Conservation (phyloP, 2,329 filamentous ascomycete genomes). For the Botrytis galanthina region DNA sequence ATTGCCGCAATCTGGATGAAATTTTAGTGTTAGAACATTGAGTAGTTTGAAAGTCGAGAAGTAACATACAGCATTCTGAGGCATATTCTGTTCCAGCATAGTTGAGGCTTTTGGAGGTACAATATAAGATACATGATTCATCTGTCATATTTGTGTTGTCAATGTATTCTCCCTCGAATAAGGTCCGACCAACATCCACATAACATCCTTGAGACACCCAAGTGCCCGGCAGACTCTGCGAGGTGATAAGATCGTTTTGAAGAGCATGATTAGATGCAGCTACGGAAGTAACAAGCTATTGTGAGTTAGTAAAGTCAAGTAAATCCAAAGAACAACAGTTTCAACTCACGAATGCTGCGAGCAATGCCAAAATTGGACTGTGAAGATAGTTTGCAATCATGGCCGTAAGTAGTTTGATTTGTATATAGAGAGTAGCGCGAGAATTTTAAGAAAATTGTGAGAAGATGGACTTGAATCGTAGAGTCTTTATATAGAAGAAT, state of each 20-base stretch:
- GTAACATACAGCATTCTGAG: constrained; percentile 33
- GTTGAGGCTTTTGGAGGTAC: constrained; percentile 26
- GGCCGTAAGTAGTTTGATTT: too few species aligned
- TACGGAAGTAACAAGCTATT: not conserved
- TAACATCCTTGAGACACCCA: constrained; percentile 36
- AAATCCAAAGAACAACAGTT: too few species aligned
- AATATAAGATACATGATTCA: constrained; percentile 35
- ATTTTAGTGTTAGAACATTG: constrained; percentile 2
- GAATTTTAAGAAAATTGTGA: not conserved
- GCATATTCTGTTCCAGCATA: constrained; percentile 36
- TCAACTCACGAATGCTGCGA: not conserved
- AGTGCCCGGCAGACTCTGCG: constrained; percentile 25
- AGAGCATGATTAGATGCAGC: not conserved
- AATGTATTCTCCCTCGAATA: constrained; percentile 27
- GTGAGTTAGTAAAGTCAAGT: not conserved
- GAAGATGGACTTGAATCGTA: not conserved
- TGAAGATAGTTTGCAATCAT: not conserved
- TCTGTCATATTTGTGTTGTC: constrained; percentile 30
- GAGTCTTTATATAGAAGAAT: not conserved
- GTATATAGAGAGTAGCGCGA: not conserved
- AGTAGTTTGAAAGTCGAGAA: constrained; percentile 17
- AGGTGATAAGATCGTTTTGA: not conserved
- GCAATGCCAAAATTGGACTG: not conserved
- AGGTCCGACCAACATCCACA: constrained; percentile 28
- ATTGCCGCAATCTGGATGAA: constrained; percentile 29